phyloP scores from a whole-genome alignment of 305 asterid species.

The Solanum hybrid region DNA sequence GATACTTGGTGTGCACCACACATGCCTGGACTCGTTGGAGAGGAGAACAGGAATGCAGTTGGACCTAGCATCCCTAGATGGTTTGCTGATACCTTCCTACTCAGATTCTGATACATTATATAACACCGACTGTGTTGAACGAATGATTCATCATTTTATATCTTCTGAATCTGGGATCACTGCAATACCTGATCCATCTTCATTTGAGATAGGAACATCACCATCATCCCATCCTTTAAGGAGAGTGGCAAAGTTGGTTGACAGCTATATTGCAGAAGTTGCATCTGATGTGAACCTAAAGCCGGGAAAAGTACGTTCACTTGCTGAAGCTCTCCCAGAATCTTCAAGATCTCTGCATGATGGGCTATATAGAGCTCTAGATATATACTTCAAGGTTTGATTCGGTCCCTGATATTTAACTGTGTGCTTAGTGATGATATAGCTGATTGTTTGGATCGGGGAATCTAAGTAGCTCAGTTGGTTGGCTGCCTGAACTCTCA shows the following conservation, averaged over 20 bases:
- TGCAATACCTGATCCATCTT: slow-evolving; percentile 38
- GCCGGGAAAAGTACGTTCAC: slow-evolving; percentile 54
- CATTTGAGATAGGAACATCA: slow-evolving; percentile 41
- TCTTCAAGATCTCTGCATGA: slow-evolving; percentile 85
- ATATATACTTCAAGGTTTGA: slow-evolving; percentile 78
- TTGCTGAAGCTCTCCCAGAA: slow-evolving; percentile 83
- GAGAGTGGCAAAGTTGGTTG: slow-evolving; percentile 75
- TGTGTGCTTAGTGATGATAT: not conserved
- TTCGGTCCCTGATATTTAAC: not conserved
- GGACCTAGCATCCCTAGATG: slow-evolving; percentile 77
- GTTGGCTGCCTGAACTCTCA: not conserved
- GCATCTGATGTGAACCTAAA: slow-evolving; percentile 94
- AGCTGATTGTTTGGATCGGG: not conserved
- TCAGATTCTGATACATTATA: slow-evolving; percentile 85
- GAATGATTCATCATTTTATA: slow-evolving; percentile 60
- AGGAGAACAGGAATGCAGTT: slow-evolving; percentile 73
- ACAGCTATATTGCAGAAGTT: slow-evolving; percentile 75
- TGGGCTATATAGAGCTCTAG: slow-evolving; percentile 86
- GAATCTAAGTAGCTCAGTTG: not conserved
- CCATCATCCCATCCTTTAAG: slow-evolving; percentile 52
- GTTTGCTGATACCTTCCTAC: slow-evolving; percentile 71
- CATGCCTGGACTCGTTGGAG: slow-evolving; percentile 58
- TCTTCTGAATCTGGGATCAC: slow-evolving; percentile 28
- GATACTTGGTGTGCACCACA: slow-evolving; percentile 58
- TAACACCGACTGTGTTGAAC: slow-evolving; percentile 67